Percentiles rank a stretch among this genome's conserved stretches.
Evolutionary conservation across 768 basidiomycete genomes (phyloP).

Genomic region (Gloeopeniophorella convolvens): DNA sequence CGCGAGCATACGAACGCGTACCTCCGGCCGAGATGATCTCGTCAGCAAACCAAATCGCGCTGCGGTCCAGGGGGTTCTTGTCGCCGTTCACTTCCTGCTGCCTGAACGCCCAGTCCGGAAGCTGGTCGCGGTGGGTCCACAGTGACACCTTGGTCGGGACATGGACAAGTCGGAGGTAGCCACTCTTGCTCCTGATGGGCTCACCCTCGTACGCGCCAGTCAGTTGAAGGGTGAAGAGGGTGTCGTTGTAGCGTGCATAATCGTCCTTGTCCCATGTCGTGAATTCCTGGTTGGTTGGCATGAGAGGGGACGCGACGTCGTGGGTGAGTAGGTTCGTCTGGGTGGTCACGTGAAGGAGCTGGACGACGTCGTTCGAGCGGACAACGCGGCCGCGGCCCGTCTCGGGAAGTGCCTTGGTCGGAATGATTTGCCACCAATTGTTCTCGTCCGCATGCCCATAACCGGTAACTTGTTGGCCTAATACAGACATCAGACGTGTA

Average conservation of each 20-base stretch:
- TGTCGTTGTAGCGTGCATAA: constrained; percentile 74
- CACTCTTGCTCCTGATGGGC: constrained; percentile 89
- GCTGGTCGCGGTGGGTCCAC: constrained; percentile 81
- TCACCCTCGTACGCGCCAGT: constrained; percentile 71
- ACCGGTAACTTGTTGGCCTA: constrained; percentile 94
- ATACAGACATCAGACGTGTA: constrained; percentile 2
- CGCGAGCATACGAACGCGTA: constrained; percentile 32
- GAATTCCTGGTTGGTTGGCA: constrained; percentile 98
- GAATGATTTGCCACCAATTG: constrained; percentile 93
- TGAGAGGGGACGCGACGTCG: constrained; percentile 94
- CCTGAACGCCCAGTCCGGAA: constrained; percentile 96
- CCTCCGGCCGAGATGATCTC: constrained; percentile 70
- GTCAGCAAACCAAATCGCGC: constrained; percentile 85
- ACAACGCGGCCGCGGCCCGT: constrained; percentile 90
- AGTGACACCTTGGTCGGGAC: constrained; percentile 84
- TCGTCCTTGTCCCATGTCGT: constrained; percentile 88
- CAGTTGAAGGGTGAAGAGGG: constrained; percentile 75
- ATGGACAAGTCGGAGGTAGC: constrained; percentile 88
- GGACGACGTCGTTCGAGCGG: constrained; percentile 82
- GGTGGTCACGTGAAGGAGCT: constrained; percentile 83
- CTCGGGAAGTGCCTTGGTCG: constrained; percentile 91
- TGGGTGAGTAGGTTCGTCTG: constrained; percentile 83
- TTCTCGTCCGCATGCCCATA: constrained; percentile 93
- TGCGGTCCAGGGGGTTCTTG: constrained; percentile 79
- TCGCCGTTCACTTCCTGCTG: constrained; percentile 98